These are phyloP conservation scores for Gigaspora rosea DNA, from an alignment of 192 early-diverging fungal species.

Conservation along the genomic window DNA sequence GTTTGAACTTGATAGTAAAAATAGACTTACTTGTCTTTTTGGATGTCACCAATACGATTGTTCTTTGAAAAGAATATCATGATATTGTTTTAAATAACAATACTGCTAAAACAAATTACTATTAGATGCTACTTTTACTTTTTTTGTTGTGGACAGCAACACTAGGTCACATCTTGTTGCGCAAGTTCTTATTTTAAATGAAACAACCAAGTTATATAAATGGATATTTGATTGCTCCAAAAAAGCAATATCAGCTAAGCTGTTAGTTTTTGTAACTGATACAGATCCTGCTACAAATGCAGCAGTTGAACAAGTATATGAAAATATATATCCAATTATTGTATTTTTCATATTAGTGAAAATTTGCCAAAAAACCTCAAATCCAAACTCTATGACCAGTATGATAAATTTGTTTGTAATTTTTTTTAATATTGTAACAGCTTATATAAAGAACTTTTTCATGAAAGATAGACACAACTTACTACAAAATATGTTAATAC, in stretches of 20 bases:
- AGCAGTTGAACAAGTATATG: not conserved
- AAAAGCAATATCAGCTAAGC: not conserved
- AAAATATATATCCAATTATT: not conserved
- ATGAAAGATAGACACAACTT: not conserved
- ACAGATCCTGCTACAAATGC: not conserved
- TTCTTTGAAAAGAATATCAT: not conserved
- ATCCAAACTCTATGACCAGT: not conserved
- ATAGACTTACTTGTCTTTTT: not conserved
- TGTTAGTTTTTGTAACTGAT: not conserved
- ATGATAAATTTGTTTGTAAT: not conserved
- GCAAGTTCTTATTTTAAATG: not conserved
- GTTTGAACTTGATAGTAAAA: not conserved
- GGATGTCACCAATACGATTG: not conserved
- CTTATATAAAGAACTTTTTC: not conserved
- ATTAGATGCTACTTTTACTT: not conserved
- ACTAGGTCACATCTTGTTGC: not conserved
- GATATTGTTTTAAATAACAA: not conserved
- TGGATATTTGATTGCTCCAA: not conserved
- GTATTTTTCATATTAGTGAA: not conserved
- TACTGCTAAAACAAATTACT: not conserved
- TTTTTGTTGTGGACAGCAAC: not conserved
- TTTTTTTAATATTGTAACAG: not conserved
- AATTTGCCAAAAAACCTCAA: not conserved
- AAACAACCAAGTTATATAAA: not conserved
- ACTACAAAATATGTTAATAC: not conserved